Conservation (phyloP, 306 rosid genomes). For the Malus orientalis region DNA sequence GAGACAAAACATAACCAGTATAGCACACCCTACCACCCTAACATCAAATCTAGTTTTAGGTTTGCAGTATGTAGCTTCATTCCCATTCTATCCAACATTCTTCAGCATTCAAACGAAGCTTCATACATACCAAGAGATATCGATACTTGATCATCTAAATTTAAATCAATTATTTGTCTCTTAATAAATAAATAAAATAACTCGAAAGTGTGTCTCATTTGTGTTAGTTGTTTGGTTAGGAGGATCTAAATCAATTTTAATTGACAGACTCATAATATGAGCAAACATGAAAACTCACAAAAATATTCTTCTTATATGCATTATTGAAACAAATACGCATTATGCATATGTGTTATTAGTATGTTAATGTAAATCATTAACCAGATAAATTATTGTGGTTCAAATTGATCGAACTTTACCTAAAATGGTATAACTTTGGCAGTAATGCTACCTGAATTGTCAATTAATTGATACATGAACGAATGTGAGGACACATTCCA, state of each 20-base stretch:
- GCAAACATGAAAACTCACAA: neutral
- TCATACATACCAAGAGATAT: slow-evolving; percentile 4
- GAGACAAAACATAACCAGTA: slow-evolving; percentile 25
- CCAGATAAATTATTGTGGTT: neutral
- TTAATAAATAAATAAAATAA: no score
- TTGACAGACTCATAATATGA: no score
- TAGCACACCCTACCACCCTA: slow-evolving; percentile 12
- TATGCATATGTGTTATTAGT: no score
- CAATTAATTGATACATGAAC: neutral
- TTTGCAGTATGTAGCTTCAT: slow-evolving; percentile 19
- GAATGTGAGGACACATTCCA: neutral
- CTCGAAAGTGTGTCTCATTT: no score
- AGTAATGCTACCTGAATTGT: neutral
- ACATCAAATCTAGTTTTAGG: slow-evolving; percentile 17
- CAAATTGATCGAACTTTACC: neutral
- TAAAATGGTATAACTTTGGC: neutral
- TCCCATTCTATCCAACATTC: neutral
- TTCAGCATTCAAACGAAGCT: neutral
- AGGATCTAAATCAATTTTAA: no score
- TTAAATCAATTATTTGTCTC: no score
- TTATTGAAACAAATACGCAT: no score
- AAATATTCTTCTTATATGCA: neutral
- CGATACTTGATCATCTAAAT: neutral
- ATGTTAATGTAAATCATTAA: no score
- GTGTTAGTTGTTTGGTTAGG: no score